These are phyloP conservation scores for Tolypocladium sp. DNA, from an alignment of 2,329 filamentous ascomycete genomes.

Conservation along the genomic window DNA sequence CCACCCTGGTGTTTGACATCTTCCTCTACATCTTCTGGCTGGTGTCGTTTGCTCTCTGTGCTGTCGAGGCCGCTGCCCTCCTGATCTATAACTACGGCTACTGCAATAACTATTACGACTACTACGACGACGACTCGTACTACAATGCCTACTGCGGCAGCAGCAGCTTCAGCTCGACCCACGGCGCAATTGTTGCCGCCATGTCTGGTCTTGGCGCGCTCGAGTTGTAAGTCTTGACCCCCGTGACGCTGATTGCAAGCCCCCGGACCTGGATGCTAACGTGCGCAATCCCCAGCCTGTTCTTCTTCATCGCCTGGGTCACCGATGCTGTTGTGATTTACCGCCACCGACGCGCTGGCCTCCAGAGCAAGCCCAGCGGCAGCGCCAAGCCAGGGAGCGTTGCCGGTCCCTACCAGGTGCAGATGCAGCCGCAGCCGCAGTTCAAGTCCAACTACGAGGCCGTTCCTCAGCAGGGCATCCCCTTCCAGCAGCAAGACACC, in stretches of 20 bases:
- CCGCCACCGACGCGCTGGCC: slow-evolving; percentile 33
- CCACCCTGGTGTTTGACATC: slow-evolving; percentile 40
- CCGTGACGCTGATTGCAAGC: background rate
- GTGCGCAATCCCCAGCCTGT: slow-evolving; percentile 19
- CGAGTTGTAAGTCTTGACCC: slow-evolving; percentile 28
- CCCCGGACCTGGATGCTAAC: background rate
- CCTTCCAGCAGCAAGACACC: slow-evolving; percentile 9
- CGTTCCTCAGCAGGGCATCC: slow-evolving; percentile 7
- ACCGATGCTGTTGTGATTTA: slow-evolving; percentile 31
- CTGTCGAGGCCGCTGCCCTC: slow-evolving; percentile 19
- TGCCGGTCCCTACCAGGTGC: slow-evolving; percentile 2
- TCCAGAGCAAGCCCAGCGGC: slow-evolving; percentile 23
- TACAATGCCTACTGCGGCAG: background rate
- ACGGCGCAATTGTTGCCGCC: slow-evolving; percentile 14
- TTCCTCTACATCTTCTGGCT: slow-evolving; percentile 45
- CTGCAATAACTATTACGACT: slow-evolving; percentile 12
- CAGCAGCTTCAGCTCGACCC: background rate
- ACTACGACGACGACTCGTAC: slow-evolving; percentile 1
- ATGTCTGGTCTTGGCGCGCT: slow-evolving; percentile 31
- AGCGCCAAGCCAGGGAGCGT: background rate
- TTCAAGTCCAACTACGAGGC: slow-evolving; percentile 3
- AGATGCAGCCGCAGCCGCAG: slow-evolving; percentile 6
- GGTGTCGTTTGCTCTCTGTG: slow-evolving; percentile 30
- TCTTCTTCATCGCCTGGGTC: slow-evolving; percentile 30
- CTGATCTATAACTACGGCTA: slow-evolving; percentile 11